Percentiles rank a stretch among this genome's conserved stretches.
These are phyloP conservation scores for Starmerella etchellsii DNA, from an alignment of 805 yeast species.

Conservation along the genomic window DNA sequence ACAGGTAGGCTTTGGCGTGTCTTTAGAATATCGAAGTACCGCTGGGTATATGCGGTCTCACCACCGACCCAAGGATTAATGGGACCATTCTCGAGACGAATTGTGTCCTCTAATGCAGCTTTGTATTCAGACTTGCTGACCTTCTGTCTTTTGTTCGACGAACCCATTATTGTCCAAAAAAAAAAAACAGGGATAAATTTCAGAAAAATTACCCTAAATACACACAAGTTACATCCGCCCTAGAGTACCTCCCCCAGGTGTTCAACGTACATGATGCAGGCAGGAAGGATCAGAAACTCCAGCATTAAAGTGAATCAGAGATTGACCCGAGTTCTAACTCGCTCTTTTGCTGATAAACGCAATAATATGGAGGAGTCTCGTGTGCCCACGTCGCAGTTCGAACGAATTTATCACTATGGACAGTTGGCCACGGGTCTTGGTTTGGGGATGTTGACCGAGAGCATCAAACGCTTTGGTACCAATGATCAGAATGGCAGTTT, in stretches of 20 bases:
- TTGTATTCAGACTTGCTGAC: constrained; percentile 17
- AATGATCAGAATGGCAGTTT: constrained; percentile 33
- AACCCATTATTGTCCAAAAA: constrained; percentile 12
- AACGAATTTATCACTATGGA: constrained; percentile 86
- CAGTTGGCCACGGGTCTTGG: constrained; percentile 86
- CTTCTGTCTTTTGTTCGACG: constrained; percentile 10
- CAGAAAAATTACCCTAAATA: no score
- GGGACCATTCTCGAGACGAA: constrained; percentile 33
- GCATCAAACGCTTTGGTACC: constrained; percentile 45
- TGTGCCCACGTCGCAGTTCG: constrained; percentile 79
- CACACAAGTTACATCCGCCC: no score
- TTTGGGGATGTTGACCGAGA: constrained; percentile 65
- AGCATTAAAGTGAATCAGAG: no score
- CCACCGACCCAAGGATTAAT: constrained; percentile 58
- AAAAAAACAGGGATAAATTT: no score
- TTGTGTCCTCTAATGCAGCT: constrained; percentile 25
- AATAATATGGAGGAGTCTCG: constrained; percentile 46
- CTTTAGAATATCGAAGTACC: constrained; percentile 66
- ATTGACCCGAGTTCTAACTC: no score
- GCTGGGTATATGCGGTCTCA: constrained; percentile 45
- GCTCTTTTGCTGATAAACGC: not conserved
- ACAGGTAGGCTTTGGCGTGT: constrained; percentile 83
- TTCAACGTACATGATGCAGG: no score
- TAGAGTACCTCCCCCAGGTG: no score
- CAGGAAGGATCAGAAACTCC: no score